Percentiles rank a stretch among this genome's conserved stretches.
These are phyloP conservation scores for Fusarium buharicum DNA, from an alignment of 2,329 filamentous ascomycete species.

Conservation along the genomic window DNA sequence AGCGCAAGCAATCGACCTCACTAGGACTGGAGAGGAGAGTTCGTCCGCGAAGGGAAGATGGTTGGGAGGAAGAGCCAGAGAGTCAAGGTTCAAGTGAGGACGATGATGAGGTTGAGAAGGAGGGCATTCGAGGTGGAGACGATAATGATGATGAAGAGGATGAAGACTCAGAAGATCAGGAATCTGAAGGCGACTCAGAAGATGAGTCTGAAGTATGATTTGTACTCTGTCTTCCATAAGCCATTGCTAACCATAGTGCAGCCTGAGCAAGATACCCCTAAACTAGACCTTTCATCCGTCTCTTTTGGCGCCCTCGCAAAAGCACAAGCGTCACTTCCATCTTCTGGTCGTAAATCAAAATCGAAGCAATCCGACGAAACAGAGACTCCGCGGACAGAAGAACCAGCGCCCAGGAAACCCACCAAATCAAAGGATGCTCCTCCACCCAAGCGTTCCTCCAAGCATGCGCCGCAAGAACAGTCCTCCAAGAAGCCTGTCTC, in stretches of 20 bases:
- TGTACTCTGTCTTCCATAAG: neutral
- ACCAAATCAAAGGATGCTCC: conserved; percentile 50
- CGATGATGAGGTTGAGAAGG: conserved; percentile 48
- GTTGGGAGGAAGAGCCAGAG: conserved; percentile 54
- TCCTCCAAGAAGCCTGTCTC: conserved; percentile 86
- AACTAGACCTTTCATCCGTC: conserved; percentile 66
- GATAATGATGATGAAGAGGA: conserved; percentile 42
- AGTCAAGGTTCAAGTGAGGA: conserved; percentile 47
- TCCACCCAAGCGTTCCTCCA: conserved; percentile 66
- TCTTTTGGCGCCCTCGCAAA: conserved; percentile 92
- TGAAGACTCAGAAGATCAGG: conserved; percentile 44
- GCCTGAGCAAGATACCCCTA: conserved; percentile 47
- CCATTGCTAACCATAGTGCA: conserved; percentile 26
- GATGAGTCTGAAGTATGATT: conserved; percentile 43
- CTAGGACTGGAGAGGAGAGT: conserved; percentile 56
- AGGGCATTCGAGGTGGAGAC: conserved; percentile 40
- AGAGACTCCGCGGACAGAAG: conserved; percentile 42
- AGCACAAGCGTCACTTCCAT: conserved; percentile 76
- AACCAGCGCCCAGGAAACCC: conserved; percentile 46
- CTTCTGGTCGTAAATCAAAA: conserved; percentile 43
- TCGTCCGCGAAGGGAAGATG: conserved; percentile 56
- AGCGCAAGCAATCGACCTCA: conserved; percentile 53
- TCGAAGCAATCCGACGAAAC: conserved; percentile 41
- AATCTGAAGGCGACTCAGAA: conserved; percentile 41
- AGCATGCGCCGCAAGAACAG: conserved; percentile 88